Conservation (phyloP, 2,329 filamentous ascomycete species). For the Triangularia setosa region DNA sequence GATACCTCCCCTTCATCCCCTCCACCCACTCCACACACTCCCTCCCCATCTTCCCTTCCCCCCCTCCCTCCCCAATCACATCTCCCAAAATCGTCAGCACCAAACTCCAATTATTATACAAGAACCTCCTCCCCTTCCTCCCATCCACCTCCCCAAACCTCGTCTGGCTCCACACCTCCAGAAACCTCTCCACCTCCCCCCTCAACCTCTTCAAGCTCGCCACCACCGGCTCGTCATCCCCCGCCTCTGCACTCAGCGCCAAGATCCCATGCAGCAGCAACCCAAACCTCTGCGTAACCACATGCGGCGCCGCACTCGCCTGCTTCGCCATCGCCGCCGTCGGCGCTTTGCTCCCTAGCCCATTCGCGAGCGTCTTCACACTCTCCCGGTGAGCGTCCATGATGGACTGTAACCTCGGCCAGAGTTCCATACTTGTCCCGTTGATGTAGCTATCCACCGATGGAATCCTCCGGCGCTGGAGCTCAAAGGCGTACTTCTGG, state of each 20-base stretch:
- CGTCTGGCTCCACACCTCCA: slow-evolving; percentile 70
- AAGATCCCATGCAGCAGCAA: slow-evolving; percentile 86
- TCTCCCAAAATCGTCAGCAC: slow-evolving; percentile 90
- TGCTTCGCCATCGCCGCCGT: slow-evolving; percentile 47
- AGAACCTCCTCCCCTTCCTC: slow-evolving; percentile 78
- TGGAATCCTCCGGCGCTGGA: slow-evolving; percentile 87
- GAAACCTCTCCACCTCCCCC: slow-evolving; percentile 76
- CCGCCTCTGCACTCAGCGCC: slow-evolving; percentile 78
- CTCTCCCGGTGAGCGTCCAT: slow-evolving; percentile 93
- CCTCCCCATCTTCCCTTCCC: slow-evolving; percentile 60
- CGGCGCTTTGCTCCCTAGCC: slow-evolving; percentile 44
- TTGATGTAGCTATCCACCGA: slow-evolving; percentile 90
- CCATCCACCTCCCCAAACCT: slow-evolving; percentile 61
- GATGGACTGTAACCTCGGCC: slow-evolving; percentile 90
- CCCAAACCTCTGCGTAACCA: slow-evolving; percentile 90
- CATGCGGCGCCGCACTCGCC: slow-evolving; percentile 78
- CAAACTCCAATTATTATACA: slow-evolving; percentile 95
- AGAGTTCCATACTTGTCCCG: slow-evolving; percentile 89
- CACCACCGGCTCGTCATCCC: slow-evolving; percentile 88
- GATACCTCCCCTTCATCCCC: slow-evolving; percentile 56
- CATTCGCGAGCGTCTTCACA: slow-evolving; percentile 60
- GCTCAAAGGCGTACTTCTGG: slow-evolving; percentile 88
- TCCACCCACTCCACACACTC: slow-evolving; percentile 78
- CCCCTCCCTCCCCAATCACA: slow-evolving; percentile 40
- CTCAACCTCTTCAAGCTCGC: slow-evolving; percentile 74